Base-by-base conservation (phyloP, 257 asterid genomes). In the Fraxinus quadrangulata region DNA sequence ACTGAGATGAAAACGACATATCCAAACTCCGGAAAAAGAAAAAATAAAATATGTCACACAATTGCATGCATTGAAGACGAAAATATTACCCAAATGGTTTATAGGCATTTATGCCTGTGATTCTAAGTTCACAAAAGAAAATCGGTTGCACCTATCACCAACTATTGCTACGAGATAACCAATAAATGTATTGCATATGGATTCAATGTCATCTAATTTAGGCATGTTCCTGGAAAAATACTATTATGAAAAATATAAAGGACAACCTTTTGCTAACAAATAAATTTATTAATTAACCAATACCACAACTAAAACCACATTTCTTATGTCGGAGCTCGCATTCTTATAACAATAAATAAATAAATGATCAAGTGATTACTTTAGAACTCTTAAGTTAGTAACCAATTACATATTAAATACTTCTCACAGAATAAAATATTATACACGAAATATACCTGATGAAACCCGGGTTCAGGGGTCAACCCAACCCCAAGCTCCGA, bases 391-490 rank as follows among this genome's bases (percentile, higher is more conserved):
- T 5, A 17, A 51, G 23, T 51, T 16, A 17, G 63, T 14, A 51
- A 17, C 63, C 1, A 69, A 68, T n/a, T 31, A 28, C 31, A 47
- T 8, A 19, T 31, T 28, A 0, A 4, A 61, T 61, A 24, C 33
- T 61, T 21, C 4, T 24, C 31, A 24, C 34, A 24, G 1, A 26
- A 24, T 14, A 71, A 72, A 3, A 63, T 23, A 13, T 36, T 40
- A 13, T 45, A 45, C 54, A 45, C 54, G 54, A 13, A 45, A 45
- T 45, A 6, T 12, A 91, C 97, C 97, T 91, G 98, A 86, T 93
- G 98, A 77, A 93, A 93, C 36, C 97, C 96, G 3, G 87, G 87
- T 76, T 93, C 98, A 31, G 80, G 85, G 6, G 94, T 91, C 82
- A 91, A 80, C 6, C 81, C 76, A 11, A 93, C 94, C 37, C 97